Evolutionary conservation across 2,329 filamentous ascomycete species (phyloP).

Genomic region (Venturia oleaginea): DNA sequence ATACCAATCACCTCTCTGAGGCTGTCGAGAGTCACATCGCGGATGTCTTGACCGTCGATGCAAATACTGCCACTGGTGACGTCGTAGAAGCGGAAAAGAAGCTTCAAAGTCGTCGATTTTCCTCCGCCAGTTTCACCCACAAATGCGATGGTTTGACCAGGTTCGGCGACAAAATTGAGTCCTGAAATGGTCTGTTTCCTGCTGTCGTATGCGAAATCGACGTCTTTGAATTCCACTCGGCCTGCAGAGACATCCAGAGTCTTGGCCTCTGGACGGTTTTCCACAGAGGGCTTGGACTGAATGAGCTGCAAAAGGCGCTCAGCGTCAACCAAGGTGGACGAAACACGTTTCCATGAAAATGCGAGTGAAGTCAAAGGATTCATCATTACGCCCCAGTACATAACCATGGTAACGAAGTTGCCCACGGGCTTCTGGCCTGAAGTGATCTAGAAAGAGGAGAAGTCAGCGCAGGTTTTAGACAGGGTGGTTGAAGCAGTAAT

Average conservation of each 20-base stretch:
- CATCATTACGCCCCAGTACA: constrained; percentile 50
- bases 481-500: neutral
- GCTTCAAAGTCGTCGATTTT: constrained; percentile 53
- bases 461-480: neutral
- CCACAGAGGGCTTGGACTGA: constrained; percentile 47
- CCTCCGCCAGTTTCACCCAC: constrained; percentile 55
- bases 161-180: constrained; percentile 39
- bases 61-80: constrained; percentile 44
- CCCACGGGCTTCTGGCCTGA: constrained; percentile 44
- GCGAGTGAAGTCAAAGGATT: constrained; percentile 42
- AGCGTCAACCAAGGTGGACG: constrained; percentile 52
- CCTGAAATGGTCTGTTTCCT: constrained; percentile 43
- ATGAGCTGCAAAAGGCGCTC: constrained; percentile 52
- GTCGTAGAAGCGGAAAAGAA: constrained; percentile 54
- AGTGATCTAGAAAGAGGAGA: constrained; percentile 27
- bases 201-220: constrained; percentile 47
- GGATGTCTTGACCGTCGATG: constrained; percentile 52
- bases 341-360: constrained; percentile 40
- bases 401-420: constrained; percentile 54
- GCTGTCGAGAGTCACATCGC: constrained; percentile 48
- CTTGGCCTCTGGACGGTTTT: constrained; percentile 38
- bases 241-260: constrained; percentile 39
- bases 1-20: constrained; percentile 52
- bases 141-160: constrained; percentile 49
- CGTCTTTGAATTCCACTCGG: constrained; percentile 45